phyloP scores from a whole-genome alignment of 2,329 filamentous ascomycete species.

The Nigrospora osmanthi region DNA sequence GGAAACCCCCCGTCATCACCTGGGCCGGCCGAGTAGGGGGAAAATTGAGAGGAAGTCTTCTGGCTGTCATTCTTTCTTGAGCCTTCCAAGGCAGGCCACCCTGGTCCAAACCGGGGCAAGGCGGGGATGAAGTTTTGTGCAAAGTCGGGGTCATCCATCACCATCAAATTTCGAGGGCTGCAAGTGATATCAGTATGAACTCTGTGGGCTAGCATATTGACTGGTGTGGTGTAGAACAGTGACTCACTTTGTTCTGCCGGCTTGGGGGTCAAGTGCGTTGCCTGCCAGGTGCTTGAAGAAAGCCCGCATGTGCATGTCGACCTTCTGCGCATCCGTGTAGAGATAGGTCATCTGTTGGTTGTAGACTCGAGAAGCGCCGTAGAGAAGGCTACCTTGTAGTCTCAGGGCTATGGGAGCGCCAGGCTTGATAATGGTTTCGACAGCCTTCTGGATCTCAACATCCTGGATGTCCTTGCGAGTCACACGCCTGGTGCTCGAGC shows the following conservation, averaged over 20 bases:
- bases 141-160: constrained; percentile 80
- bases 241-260: constrained; percentile 64
- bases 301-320: constrained; percentile 64
- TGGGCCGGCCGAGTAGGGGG: constrained; percentile 9
- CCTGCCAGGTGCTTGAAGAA: constrained; percentile 52
- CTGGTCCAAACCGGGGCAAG: constrained; percentile 51
- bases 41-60: constrained; percentile 21
- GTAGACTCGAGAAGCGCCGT: constrained; percentile 79
- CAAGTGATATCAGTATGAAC: constrained; percentile 5
- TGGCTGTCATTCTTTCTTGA: constrained; percentile 9
- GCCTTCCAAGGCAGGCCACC: constrained; percentile 27
- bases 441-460: constrained; percentile 81
- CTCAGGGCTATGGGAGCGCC: constrained; percentile 83
- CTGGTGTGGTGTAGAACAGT: constrained; percentile 2
- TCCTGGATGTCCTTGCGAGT: constrained; percentile 80
- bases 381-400: constrained; percentile 81
- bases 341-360: constrained; percentile 82
- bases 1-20: constrained; percentile 8
- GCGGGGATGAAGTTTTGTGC: constrained; percentile 47
- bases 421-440: constrained; percentile 74
- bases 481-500: constrained; percentile 63
- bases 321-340: constrained; percentile 69
- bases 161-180: constrained; percentile 67
- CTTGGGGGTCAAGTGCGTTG: constrained; percentile 60
- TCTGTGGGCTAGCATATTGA: too few species aligned